Evolutionary conservation across 129 eudicot species (phyloP), one percentile per base, ranked within the genome.

Genomic region (Kitagawia praeruptora): DNA sequence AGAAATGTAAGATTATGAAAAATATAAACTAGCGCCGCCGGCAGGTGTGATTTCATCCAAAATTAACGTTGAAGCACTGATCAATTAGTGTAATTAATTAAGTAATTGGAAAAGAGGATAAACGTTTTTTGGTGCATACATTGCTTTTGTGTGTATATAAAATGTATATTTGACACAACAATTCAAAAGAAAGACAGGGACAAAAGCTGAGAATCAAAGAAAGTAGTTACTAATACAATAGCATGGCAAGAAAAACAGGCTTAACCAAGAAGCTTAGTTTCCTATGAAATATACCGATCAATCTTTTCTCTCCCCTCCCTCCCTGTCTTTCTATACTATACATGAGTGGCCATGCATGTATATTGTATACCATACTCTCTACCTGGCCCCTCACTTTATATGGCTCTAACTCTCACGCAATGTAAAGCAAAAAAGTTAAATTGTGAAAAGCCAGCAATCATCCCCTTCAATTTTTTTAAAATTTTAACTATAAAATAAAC

Each of bases 361-460:
- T 23, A 13, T 40, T 58, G 46, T 81, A 14, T 13, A 13, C 54
- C 56, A 63, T 61, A 1, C 74, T 56, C 69, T 56, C 87, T 78
- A 67, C 80, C 73, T 15, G 40, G 10, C 42, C 73, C 73, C 41
- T 1, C 42, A 11, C 73, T 67, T 67, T 67, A n/a, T 34, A 31
- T 67, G 73, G 73, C 73, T 67, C 73, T 67, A 67, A 67, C 73
- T 67, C 73, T 67, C 73, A 67, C 73, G 73, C 73, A 67, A 67
- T 12, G 1, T 67, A 67, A 67, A 80, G 37, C 80, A 83, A 86
- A 61, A 61, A 61, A 37, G 15, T 61, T 61, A 3, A 3, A 2
- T 7, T 8, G 47, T 86, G 85, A 87, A 92, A 92, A 92, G 89
- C 87, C 85, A 80, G 37, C 78, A 85, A 88, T 89, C 80, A 89